These are phyloP conservation scores for Jimgerdemannia lactiflua DNA, from an alignment of 192 early-diverging fungal species.

Conservation along the genomic window DNA sequence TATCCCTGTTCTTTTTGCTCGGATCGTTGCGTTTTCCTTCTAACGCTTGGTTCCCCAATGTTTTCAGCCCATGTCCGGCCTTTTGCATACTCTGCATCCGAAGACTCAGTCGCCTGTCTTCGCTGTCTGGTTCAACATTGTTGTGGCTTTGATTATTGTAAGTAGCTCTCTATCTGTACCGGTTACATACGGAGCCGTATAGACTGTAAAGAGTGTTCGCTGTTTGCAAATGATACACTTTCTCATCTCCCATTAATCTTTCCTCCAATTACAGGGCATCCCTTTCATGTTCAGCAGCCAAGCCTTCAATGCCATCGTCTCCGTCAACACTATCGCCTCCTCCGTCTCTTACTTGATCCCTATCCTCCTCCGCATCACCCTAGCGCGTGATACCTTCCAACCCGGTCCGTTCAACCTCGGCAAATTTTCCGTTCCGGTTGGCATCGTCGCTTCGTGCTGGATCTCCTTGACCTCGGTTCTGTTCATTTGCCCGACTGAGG, in stretches of 20 bases:
- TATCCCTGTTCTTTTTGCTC: background rate
- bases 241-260: constrained; percentile 18
- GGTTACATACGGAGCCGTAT: background rate
- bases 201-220: background rate
- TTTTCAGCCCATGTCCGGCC: constrained; percentile 29
- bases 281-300: constrained; percentile 46
- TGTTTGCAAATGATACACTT: constrained; percentile 1
- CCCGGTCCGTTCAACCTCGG: constrained; percentile 51
- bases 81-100: constrained; percentile 35
- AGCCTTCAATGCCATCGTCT: constrained; percentile 55
- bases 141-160: constrained; percentile 29
- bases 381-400: constrained; percentile 41
- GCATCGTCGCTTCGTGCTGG: constrained; percentile 38
- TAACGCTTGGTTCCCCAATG: background rate
- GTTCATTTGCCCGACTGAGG: constrained; percentile 38
- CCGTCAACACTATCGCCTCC: constrained; percentile 53
- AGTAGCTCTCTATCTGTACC: background rate
- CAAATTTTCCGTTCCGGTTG: constrained; percentile 36
- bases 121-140: constrained; percentile 53
- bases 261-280: constrained; percentile 13
- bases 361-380: constrained; percentile 41
- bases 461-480: constrained; percentile 39
- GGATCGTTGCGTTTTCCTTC: background rate
- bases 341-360: constrained; percentile 54
- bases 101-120: constrained; percentile 39